Base-by-base conservation (phyloP, 2,329 filamentous ascomycete genomes). In the Drechslerella stenobrocha region DNA sequence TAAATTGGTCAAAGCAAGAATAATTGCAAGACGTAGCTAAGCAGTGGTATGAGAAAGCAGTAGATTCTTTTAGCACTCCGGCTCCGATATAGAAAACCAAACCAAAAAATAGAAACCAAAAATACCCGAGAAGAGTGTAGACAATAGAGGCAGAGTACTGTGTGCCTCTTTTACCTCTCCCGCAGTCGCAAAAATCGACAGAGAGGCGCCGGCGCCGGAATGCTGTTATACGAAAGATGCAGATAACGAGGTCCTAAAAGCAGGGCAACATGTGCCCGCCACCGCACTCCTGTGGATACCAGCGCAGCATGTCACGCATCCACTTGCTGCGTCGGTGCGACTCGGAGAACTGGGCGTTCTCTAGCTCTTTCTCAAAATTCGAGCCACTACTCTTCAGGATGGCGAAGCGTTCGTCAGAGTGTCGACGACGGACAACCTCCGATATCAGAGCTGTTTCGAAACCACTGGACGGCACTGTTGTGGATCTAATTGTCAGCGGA, bases 371-470 rank as follows among this genome's bases (percentile, higher is more conserved):
- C 28, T 67, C 63, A 50, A 55, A 52, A 6, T 37, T 28, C 50
- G 48, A n/a, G 11, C 55, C 37, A 34, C 51, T 34, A 32, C 30
- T 55, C 30, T 67, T 67, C 15, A 67, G 46, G 24, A 20, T 60
- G 11, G 55, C 48, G 55, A 67, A 67, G 20, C 55, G 55, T 23
- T 67, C 63, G 37, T 67, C 63, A 35, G 63, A 67, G 59, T 59
- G 59, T 11, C 63, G 63, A 23, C 63, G 63, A 15, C 63, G 63
- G 37, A 67, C 55, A 50, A 67, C 63, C 56, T 67, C 63, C 32
- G 63, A 59, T 42, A 67, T 67, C 37, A 67, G 50, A 5, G 63
- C 63, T 13, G 63, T 67, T 44, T 67, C 63, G 42, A 67, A 67
- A 22, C 35, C 55, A 30, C 15, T 60, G n/a, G 55, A 51, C 46